Base-by-base conservation (phyloP, 208 protist species). In the Herpetomonas samuelpessoai region DNA sequence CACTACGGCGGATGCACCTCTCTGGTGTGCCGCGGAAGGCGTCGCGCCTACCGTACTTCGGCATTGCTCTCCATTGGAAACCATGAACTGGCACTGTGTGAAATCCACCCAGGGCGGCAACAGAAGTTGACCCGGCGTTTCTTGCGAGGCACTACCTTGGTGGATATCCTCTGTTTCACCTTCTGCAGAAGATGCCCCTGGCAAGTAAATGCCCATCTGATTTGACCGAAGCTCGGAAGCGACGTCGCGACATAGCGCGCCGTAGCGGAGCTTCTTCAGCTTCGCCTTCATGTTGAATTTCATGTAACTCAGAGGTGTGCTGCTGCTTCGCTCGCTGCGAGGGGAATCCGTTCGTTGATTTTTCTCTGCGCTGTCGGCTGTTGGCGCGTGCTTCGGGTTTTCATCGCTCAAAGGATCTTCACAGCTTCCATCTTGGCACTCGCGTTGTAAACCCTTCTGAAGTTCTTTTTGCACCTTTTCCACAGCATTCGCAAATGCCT, bases 231-330 rank as follows among this genome's bases (percentile, higher is more conserved):
- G 3, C 49, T 38, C 14, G 22, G 6, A 14, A 10, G 30, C 44
- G 46, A 81, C 19, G 24, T 73, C 65, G 21, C 39, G 10, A 18
- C 35, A 2, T 69, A 89, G 83, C 29, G 45, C 51, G 14, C 53
- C 68, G 49, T 85, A 88, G 18, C 47, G 22, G 18, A 79, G 49
- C 57, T 38, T 49, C 48, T 72, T 68, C 55, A 78, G 64, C n/a
- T 68, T 58, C 26, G 69, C 65, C 59, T 78, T 81, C 16, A 88
- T 64, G 68, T 92, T 74, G 60, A 71, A 92, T 54, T 83, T 81
- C 10, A 69, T 58, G 24, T 86, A 75, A 28, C 48, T 29, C 21
- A 65, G 51, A 9, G 30, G 49, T 9, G 50, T 41, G 24, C 3
- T 4, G 7, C 7, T 22, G 49, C 44, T 48, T 19, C 44, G 4